Evolutionary conservation across 2,329 filamentous ascomycete genomes (phyloP).

Genomic region (Ceratocystis cubensis): DNA sequence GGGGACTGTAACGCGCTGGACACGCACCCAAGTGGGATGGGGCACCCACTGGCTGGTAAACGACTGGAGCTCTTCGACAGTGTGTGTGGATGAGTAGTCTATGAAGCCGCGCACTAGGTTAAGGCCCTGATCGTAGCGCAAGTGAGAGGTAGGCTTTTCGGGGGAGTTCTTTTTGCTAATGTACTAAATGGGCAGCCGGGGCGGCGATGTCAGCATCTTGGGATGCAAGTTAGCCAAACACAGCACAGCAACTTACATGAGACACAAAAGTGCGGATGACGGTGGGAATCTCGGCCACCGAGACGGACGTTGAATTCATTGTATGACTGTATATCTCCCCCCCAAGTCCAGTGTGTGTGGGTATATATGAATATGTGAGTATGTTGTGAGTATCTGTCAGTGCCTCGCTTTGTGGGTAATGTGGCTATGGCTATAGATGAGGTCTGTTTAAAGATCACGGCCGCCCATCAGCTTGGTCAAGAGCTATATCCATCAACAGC

Average conservation of each 20-base stretch:
- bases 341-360: neutral
- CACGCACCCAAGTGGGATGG: conserved; percentile 73
- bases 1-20: conserved; percentile 55
- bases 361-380: neutral
- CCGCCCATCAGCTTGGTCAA: neutral
- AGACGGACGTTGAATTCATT: conserved; percentile 64
- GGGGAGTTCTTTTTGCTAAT: conserved; percentile 45
- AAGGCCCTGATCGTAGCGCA: conserved; percentile 89
- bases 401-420: neutral
- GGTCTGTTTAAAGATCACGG: neutral
- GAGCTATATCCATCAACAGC: conserved; percentile 3
- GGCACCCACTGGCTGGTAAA: conserved; percentile 92
- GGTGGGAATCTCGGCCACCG: conserved; percentile 73
- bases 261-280: conserved; percentile 76
- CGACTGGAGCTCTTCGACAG: conserved; percentile 81
- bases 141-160: conserved; percentile 77
- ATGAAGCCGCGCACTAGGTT: conserved; percentile 80
- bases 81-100: conserved; percentile 71
- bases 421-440: neutral
- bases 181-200: conserved; percentile 43
- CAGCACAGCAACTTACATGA: conserved; percentile 49
- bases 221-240: neutral
- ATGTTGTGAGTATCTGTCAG: neutral
- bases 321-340: neutral
- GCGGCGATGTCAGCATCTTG: neutral